Evolutionary conservation across 768 basidiomycete genomes (phyloP), one percentile per base, ranked within the genome.

Genomic region (Tylopilus plumbeoviolaceoides): DNA sequence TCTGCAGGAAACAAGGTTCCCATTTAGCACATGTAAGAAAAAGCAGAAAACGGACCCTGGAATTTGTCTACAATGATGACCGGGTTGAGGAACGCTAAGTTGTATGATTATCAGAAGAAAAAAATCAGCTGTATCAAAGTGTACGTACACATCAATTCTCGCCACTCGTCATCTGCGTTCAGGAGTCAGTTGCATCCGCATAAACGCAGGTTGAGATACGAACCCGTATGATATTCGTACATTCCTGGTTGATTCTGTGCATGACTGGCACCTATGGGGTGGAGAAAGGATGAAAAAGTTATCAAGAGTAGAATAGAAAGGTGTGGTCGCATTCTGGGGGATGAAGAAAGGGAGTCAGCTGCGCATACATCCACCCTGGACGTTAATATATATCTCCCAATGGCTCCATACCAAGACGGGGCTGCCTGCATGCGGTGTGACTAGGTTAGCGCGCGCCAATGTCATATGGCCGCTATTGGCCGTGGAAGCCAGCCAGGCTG

Each of bases 111-210:
- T 55, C 39, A 48, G 31, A 45, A 8, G 12, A 41, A 20, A 8
- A 21, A 15, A 7, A 1, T 18, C 8, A n/a, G 25, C 18, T 11
- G 31, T 12, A 43, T 36, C 28, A 9, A 0, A 15, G 12, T 5
- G 17, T 39, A 20, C 49, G 23, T 17, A 50, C 59, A 51, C 4
- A 27, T 6, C n/a, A 50, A 7, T 12, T 30, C 39, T 30, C 17
- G 23, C 59, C 58, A 60, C 27, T 39, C 17, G 5, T 46, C 27
- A 7, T 12, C 50, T 60, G 28, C 33, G 14, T 17, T 42, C 47
- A 33, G 17, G 7, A 31, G 27, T 56, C 47, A 54, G 51, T 40
- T 14, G n/a, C 21, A 31, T n/a, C 10, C 33, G 0, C 17, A 10
- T 7, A 30, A n/a, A 36, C 3, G 21, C 18, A 25, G 33, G 27